Evolutionary conservation across 495 filamentous ascomycete genomes (phyloP).

Genomic region (Ascodesmis nigricans): DNA sequence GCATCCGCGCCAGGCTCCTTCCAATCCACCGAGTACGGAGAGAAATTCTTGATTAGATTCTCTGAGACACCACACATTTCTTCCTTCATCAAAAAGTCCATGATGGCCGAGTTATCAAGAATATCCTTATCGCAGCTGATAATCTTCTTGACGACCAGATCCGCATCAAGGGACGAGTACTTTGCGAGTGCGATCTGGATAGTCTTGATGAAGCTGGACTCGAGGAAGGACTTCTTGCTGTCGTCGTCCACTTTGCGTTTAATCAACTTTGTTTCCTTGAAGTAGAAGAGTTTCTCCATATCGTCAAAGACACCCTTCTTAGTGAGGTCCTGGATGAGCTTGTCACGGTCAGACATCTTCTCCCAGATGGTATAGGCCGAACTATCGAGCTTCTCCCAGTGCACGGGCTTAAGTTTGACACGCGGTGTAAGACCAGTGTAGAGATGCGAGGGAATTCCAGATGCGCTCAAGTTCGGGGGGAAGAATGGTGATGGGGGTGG

Average conservation of each 20-base stretch:
- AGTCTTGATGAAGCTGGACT: slow-evolving; percentile 68
- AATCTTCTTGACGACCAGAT: slow-evolving; percentile 75
- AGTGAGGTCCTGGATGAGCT: slow-evolving; percentile 81
- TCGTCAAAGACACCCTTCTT: slow-evolving; percentile 89
- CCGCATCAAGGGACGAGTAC: slow-evolving; percentile 54
- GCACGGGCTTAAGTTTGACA: slow-evolving; percentile 97
- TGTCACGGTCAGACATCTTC: slow-evolving; percentile 64
- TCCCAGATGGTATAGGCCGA: slow-evolving; percentile 94
- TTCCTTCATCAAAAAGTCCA: slow-evolving; percentile 87
- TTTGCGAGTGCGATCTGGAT: slow-evolving; percentile 89
- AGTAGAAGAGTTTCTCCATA: slow-evolving; percentile 90
- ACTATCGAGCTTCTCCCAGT: slow-evolving; percentile 97
- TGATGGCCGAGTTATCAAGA: slow-evolving; percentile 78
- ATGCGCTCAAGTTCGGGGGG: neutral
- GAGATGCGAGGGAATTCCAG: slow-evolving; percentile 4
- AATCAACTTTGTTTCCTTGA: slow-evolving; percentile 85
- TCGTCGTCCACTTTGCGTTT: slow-evolving; percentile 48
- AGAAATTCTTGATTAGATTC: slow-evolving; percentile 73
- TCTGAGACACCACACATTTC: slow-evolving; percentile 83
- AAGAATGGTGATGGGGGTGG: slow-evolving; percentile 5
- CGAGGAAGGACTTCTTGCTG: slow-evolving; percentile 95
- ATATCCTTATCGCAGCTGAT: slow-evolving; percentile 87
- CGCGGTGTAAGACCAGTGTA: slow-evolving; percentile 61
- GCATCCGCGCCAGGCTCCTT: slow-evolving; percentile 66
- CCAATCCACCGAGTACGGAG: slow-evolving; percentile 90